phyloP scores from a whole-genome alignment of 495 filamentous ascomycete species.

The Aspergillus biplanus region DNA sequence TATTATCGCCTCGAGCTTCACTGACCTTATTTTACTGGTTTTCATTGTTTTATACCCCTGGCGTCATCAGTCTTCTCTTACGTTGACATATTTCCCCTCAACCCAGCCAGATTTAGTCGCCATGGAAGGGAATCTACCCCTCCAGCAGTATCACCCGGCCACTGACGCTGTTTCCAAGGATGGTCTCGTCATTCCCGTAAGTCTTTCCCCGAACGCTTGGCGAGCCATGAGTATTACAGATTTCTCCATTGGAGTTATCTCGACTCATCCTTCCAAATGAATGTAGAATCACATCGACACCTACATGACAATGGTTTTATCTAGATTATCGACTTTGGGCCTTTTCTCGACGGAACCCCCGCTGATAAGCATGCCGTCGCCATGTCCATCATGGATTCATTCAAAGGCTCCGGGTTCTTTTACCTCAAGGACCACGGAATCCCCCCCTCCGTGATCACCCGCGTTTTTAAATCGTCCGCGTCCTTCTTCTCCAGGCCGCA shows the following conservation, averaged over 20 bases:
- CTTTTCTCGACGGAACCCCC: constrained; percentile 68
- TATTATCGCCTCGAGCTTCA: background rate
- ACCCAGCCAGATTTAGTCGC: constrained; percentile 4
- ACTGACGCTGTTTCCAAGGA: constrained; percentile 65
- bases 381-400: constrained; percentile 72
- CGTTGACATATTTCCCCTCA: background rate
- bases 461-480: constrained; percentile 72
- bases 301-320: too few relatives aligned
- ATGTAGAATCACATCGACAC: background rate
- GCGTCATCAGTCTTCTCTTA: constrained; percentile 3
- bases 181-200: constrained; percentile 71
- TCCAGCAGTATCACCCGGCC: constrained; percentile 26
- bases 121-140: constrained; percentile 30
- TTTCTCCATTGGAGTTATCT: too few relatives aligned
- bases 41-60: background rate
- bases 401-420: constrained; percentile 86
- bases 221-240: background rate
- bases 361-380: constrained; percentile 68
- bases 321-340: constrained; percentile 85
- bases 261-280: too few relatives aligned
- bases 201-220: constrained; percentile 16
- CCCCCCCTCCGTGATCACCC: constrained; percentile 56
- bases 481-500: constrained; percentile 76
- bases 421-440: constrained; percentile 84
- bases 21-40: too few relatives aligned